Conservation (phyloP, 305 asterid species). For the Stenogyne calaminthoides region DNA sequence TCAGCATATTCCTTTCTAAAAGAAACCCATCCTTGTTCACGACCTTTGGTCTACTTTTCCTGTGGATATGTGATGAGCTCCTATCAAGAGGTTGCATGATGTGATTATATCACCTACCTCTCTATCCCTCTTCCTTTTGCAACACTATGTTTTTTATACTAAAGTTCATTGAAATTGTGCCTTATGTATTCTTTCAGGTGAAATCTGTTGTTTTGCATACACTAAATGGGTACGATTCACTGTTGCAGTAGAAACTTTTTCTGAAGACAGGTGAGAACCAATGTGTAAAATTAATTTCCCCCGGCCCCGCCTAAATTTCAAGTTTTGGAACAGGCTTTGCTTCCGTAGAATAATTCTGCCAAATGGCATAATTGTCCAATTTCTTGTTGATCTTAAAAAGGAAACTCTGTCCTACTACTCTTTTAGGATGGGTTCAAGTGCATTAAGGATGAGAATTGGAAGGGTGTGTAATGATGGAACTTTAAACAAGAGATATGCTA, state of each 20-base stretch:
- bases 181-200: slow-evolving; percentile 52
- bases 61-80: slow-evolving; percentile 95
- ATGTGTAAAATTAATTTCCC: not conserved
- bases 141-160: slow-evolving; percentile 11
- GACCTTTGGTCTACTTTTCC: slow-evolving; percentile 80
- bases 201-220: slow-evolving; percentile 91
- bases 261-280: slow-evolving; percentile 69
- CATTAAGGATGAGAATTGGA: not conserved
- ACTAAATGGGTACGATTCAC: slow-evolving; percentile 91
- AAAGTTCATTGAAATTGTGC: slow-evolving; percentile 7
- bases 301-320: too few relatives aligned
- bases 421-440: not conserved
- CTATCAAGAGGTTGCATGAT: slow-evolving; percentile 77
- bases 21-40: slow-evolving; percentile 85
- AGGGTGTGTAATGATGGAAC: not conserved
- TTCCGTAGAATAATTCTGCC: not conserved
- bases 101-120: slow-evolving; percentile 22
- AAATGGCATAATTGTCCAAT: not conserved
- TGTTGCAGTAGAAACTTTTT: slow-evolving; percentile 93
- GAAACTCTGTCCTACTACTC: not conserved
- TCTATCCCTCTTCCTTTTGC: not conserved
- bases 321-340: too few relatives aligned
- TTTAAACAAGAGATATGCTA: not conserved
- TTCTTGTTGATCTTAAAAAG: not conserved
- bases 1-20: slow-evolving; percentile 87